Evolutionary conservation across 2,329 filamentous ascomycete species (phyloP), one percentile per base, ranked within the genome.

Genomic region (Pyricularia grisea): DNA sequence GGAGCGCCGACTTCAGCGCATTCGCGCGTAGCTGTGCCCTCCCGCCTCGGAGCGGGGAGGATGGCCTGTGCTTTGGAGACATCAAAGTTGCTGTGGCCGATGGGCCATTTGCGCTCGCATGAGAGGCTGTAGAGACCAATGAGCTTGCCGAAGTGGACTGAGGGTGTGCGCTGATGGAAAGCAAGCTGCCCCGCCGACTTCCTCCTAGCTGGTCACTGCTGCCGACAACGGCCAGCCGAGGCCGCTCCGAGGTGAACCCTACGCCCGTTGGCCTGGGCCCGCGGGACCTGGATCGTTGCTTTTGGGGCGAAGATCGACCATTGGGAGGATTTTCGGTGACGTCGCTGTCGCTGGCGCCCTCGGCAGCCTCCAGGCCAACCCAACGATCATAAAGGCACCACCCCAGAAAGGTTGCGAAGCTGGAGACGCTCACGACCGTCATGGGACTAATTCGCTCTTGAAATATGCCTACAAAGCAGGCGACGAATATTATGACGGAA

Each of bases 301-400:
- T 61, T 14, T 28, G 58, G 23, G 23, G 58, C 23, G 58, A 61
- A 25, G 58, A 61, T 5, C 25, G 58, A 17, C 58, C 69, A 33
- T 36, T 31, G 31, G 23, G 63, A 30, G 4, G 63, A 14, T 31
- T 30, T 2, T 28, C 28, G 23, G 28, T 9, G 63, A 17, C 4
- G 17, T 65, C 74, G 42, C 77, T 76, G 69, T 76, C 72, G 72
- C 79, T 79, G 68, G 81, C 75, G 68, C 82, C 82, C 71, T 90
- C 85, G 74, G 91, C 88, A 75, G 73, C 71, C 70, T 79, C 77
- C 30, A 91, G 86, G 68, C 90, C 89, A 68, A 95, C 87, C 95
- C 94, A 98, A 76, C 87, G 88, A 75, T 98, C 94, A 91, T 94
- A 97, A 10, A 97, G 78, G 20, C 93, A 81, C 94, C 94, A 99